A percentile compares a stretch with the other conserved stretches of the same genome.
Evolutionary conservation across 768 basidiomycete species (phyloP).

Genomic region (Trametes cingulata): DNA sequence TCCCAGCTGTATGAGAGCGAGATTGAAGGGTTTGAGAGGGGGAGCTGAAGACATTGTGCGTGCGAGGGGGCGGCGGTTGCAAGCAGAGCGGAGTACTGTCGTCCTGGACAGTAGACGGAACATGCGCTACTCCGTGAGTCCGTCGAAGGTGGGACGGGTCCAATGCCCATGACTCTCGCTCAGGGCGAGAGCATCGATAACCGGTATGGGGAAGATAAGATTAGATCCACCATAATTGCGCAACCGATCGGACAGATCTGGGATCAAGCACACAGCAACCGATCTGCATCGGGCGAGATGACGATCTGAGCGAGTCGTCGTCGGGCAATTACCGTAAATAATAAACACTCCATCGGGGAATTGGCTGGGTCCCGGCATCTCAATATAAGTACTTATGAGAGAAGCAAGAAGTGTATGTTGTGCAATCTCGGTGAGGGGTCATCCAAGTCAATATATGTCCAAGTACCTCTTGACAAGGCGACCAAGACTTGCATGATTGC

Average conservation of each 20-base stretch:
- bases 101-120: conserved; percentile 8
- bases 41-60: conserved; percentile 31
- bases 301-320: background rate
- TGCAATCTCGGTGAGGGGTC: too few relatives aligned
- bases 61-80: background rate
- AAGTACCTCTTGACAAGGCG: too few relatives aligned
- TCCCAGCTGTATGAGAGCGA: conserved; percentile 93
- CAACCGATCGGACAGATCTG: background rate
- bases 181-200: background rate
- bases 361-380: too few relatives aligned
- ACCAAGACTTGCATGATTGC: too few relatives aligned
- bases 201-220: conserved; percentile 9
- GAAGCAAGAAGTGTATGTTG: too few relatives aligned
- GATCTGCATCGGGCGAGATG: background rate
- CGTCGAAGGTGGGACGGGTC: background rate
- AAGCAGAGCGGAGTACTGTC: background rate
- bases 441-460: too few relatives aligned
- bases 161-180: background rate
- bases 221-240: background rate
- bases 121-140: conserved; percentile 5
- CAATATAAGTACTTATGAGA: too few relatives aligned
- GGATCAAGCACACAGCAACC: background rate
- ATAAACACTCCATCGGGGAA: too few relatives aligned
- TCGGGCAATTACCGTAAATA: too few relatives aligned
- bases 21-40: conserved; percentile 69